Base-by-base conservation (phyloP, 179 eudicot species). In the Corrigiola litoralis region DNA sequence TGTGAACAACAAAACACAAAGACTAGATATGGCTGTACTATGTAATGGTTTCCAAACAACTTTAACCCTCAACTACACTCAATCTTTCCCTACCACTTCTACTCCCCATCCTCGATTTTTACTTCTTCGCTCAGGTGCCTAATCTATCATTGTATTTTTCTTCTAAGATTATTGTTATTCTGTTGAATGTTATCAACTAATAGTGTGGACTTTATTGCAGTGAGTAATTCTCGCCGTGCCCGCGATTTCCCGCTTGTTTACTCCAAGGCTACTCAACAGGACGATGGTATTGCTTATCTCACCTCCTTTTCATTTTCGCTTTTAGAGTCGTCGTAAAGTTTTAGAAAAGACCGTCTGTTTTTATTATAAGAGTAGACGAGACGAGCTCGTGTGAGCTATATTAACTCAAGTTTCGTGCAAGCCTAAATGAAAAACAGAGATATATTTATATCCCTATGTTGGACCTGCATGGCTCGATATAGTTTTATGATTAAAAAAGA, bases 211-310 rank as follows among this genome's bases (percentile, higher is more conserved):
- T n/a, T n/a, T n/a, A n/a, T 57, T 72, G 68, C 80, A 84, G 87
- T 23, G 23, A 57, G 63, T 17, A 40, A 58, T 36, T 42, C 10
- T 57, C 53, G 71, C 52, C 64, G 65, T 32, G 24, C 31, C 29
- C 61, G 47, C 66, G 36, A 40, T 20, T 52, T 72, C 14, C 61
- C 65, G 8, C n/a, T 75, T 34, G 71, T 69, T 29, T 74, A 63
- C 56, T 77, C 87, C 0, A 83, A 81, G 67, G 66, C 68, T 34
- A 79, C 79, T 28, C 80, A 78, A 37, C 85, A 81, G 59, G 86
- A 83, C 61, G 88, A 83, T 49, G 86, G 56, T 55, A 31, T 73
- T 67, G 71, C 79, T 84, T 37, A 44, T 65, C 45, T 81, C 87
- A 75, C 87, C 89, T 86, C 54, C 23, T 50, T 21, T 52, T 16